Evolutionary conservation across 441 rosid genomes (phyloP), one percentile per base, ranked within the genome.

Genomic region (Dalechampia spathulata): DNA sequence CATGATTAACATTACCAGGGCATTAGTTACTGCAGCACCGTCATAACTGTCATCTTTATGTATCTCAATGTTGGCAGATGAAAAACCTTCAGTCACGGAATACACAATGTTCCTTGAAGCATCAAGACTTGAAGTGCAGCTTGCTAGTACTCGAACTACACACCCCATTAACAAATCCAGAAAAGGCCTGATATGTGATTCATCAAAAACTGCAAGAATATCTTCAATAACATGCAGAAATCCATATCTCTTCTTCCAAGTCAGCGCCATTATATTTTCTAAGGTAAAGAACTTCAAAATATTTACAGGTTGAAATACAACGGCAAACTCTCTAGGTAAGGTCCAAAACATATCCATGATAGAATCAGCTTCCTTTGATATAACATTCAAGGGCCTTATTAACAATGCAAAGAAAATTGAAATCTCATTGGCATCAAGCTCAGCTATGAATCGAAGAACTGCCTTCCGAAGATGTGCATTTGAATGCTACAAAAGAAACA

Each of bases 171-270:
- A 62, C 49, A 88, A 76, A 71, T 82, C 76, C 67, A 94, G 79
- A 72, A 84, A 90, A 59, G 98, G 96, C 62, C 66, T 69, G 71
- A 83, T 48, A 61, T 69, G 96, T 22, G 69, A 57, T 69, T 85
- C 92, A 79, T 85, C 97, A 79, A 94, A 88, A 68, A 80, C 85
- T 62, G 68, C 81, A 58, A 94, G 76, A 69, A 86, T 65, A 59
- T 85, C 90, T 67, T 85, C 85, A 70, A 90, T 72, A 50, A 94
- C 99, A 68, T 90, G 95, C 66, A 94, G 75, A 76, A 88, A 88
- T 32, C 90, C 96, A 64, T 70, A 80, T 71, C 66, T 77, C 76
- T 80, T 86, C 78, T 94, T 88, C 85, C 79, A 84, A 41, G 96
- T 74, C 25, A 94, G 60, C 34, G 73, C 71, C 11, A 75, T 69